These are phyloP conservation scores for Silybum marianum DNA, from an alignment of 129 eudicot species.

Conservation along the genomic window DNA sequence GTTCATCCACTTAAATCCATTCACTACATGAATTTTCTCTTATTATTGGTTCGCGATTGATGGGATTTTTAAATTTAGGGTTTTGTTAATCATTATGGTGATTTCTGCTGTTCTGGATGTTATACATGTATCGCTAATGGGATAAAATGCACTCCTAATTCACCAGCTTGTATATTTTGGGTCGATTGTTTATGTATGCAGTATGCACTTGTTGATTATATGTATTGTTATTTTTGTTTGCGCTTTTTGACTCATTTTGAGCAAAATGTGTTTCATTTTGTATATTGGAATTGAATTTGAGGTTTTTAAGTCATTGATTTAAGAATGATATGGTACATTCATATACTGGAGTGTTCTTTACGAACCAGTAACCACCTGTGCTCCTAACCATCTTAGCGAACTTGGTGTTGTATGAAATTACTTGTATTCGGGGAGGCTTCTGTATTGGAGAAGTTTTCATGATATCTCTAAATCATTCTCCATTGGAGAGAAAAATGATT, in stretches of 20 bases:
- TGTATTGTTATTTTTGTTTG: not conserved
- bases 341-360: not conserved
- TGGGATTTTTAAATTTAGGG: constrained; percentile 23
- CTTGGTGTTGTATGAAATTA: not conserved
- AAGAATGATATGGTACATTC: not conserved
- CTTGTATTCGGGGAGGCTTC: not conserved
- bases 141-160: not conserved
- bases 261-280: not conserved
- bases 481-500: not conserved
- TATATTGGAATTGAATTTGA: not conserved
- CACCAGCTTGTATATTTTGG: too few species aligned
- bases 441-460: not conserved
- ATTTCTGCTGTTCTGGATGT: not conserved
- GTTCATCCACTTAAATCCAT: not conserved
- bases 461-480: not conserved
- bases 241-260: not conserved
- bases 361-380: too few species aligned
- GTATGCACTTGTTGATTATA: not conserved
- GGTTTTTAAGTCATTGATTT: not conserved
- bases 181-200: not conserved
- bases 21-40: not conserved
- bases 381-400: not conserved
- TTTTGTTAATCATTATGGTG: not conserved
- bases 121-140: not conserved
- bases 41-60: not conserved